Evolutionary conservation across 495 filamentous ascomycete genomes (phyloP), one percentile per base, ranked within the genome.

Genomic region (Lepraria neglecta): DNA sequence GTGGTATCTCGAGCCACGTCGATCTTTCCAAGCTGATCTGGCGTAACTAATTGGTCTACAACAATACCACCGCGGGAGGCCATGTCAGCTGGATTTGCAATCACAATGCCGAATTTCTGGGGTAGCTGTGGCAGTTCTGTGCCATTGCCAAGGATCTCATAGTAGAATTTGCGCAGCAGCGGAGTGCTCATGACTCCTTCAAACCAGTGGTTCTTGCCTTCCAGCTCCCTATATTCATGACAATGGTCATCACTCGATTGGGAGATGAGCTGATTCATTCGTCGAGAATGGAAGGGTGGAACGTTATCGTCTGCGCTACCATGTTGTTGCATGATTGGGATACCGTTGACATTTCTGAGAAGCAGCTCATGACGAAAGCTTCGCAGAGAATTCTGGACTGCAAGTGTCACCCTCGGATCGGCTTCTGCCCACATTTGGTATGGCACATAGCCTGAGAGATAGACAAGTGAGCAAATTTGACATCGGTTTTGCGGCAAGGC

Each of bases 281-380:
- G 67, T 17, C 83, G 73, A 3, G 82, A 83, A 72, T 86, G 78
- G 64, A 78, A 83, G 17, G 71, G 68, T 3, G 83, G 83, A 14
- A 85, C 83, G 71, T 85, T 86, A 63, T 81, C 78, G 65, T 85
- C 83, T 14, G 67, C 61, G 28, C 71, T 72, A 35, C 82, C 81
- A 67, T 86, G 83, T 61, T 85, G 83, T 61, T 80, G 78, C 33
- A 80, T 52, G 15, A 84, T 72, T 12, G 80, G 82, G 28, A 84
- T 82, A 40, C 77, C 81, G 19, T 72, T 69, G 35, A 76, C 65
- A 59, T 86, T 86, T 10, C 68, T 67, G 44, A 78, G 46, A 31
- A 86, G 70, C 51, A 82, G 67, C 66, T 84, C 82, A 60, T 84
- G 80, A 30, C 76, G 78, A 62, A 77, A 85, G 63, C 70, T 79